Base-by-base conservation (phyloP, 2,329 filamentous ascomycete species). In the Bipolaris sorokiniana region DNA sequence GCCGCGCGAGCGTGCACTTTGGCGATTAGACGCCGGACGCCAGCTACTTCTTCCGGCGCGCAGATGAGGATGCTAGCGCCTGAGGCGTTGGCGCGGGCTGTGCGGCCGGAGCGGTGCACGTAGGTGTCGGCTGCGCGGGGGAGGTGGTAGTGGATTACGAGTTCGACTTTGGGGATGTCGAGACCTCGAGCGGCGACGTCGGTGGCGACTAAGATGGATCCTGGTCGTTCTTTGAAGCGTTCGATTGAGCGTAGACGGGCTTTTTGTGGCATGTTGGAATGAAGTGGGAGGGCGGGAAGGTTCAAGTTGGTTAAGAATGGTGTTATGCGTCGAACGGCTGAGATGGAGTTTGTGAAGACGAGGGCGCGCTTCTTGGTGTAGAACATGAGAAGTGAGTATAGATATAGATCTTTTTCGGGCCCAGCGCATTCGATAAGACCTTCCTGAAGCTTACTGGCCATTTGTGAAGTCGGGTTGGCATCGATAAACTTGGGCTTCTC, bases 181-280 rank as follows among this genome's bases (percentile, higher is more conserved):
- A 99, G 87, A 77, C 95, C 95, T 60, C 94, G 88, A 7, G 94
- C 92, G 2, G 94, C 94, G 23, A 97, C 93, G 73, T 98, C 94
- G 0, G 95, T 98, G 3, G 95, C 92, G 16, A 99, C 85, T 2
- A 98, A 85, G 44, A 98, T 90, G 1, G 88, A 85, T 68, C 76
- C 82, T 0, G 78, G 74, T 0, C 86, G 81, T 2, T 85, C 85
- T 1, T 90, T 88, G 78, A 99, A 98, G 38, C 90, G 89, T 73
- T 99, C 95, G 2, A 99, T 85, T 1, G 92, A 94, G 37, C 94
- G 88, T n/a, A 97, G 83, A 42, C 95, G 92, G 3, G 95, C 93
- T 76, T 98, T 98, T 77, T 99, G 95, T 1, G 88, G 84, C 95
- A 99, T 98, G 63, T 92, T 90, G 0, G 92, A 97, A 77, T 99